phyloP scores from a whole-genome alignment of 2,329 filamentous ascomycete species.

The Diplodia sapinea region DNA sequence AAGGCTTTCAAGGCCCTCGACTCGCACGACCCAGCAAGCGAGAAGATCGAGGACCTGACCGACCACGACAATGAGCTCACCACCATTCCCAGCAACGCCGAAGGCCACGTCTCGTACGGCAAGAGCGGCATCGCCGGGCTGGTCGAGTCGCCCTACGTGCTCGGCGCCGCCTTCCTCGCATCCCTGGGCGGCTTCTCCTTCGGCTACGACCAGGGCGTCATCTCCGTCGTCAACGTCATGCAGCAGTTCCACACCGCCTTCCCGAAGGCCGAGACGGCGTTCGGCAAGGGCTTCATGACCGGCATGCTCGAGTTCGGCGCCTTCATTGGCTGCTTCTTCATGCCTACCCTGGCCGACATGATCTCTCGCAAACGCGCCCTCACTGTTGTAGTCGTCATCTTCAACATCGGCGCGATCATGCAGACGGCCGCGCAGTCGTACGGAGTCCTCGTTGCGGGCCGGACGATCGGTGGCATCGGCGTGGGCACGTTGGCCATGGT shows the following conservation, averaged over 20 bases:
- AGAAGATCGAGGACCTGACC: conserved; percentile 1
- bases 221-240: conserved; percentile 54
- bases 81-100: neutral
- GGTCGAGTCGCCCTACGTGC: conserved; percentile 48
- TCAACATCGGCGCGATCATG: conserved; percentile 53
- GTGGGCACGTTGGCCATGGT: conserved; percentile 41
- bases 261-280: conserved; percentile 42
- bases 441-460: conserved; percentile 41
- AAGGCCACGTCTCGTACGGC: conserved; percentile 38
- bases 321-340: conserved; percentile 46
- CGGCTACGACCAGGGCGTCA: conserved; percentile 39
- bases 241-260: conserved; percentile 51
- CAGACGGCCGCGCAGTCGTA: conserved; percentile 41
- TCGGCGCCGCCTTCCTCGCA: conserved; percentile 52
- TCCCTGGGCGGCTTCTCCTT: conserved; percentile 52
- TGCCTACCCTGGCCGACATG: conserved; percentile 49
- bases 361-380: conserved; percentile 54
- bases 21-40: neutral
- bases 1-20: neutral
- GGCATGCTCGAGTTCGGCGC: conserved; percentile 52
- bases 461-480: conserved; percentile 42
- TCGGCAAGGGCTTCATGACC: conserved; percentile 51
- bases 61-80: neutral
- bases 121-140: conserved; percentile 42
- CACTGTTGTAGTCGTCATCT: conserved; percentile 53